Evolutionary conservation across 768 basidiomycete species (phyloP), one percentile per base, ranked within the genome.

Genomic region (Tylopilus plumbeoviolaceoides): DNA sequence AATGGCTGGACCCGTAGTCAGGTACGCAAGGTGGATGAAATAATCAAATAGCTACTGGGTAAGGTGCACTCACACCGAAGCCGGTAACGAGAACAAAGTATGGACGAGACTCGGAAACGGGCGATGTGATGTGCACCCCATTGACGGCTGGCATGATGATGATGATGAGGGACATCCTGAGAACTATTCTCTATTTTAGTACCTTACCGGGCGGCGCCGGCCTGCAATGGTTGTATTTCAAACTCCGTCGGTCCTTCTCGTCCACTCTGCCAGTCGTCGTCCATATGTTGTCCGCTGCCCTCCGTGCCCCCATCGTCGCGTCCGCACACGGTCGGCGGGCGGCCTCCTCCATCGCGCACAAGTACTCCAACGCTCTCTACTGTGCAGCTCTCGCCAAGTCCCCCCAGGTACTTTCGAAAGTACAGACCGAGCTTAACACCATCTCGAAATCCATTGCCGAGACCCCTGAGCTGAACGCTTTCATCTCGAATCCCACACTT

Each of bases 401-500:
- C 4, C 85, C 91, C 23, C 81, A 84, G 67, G 80, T 82, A 44
- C 87, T 98, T 72, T 84, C 71, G 72, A 85, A 88, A 68, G 90
- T 98, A 63, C 89, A 94, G 71, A 66, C 83, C 44, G 97, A 98
- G 68, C 83, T 98, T 59, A 74, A 72, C 62, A 72, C 73, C 59
- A 81, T 98, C 69, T 76, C 84, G 59, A 78, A 78, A 66, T 76
- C 85, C 68, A 80, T 98, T 70, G 77, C 81, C 65, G 73, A 78
- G 35, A 77, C 80, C 53, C 77, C 85, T 51, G 83, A 85, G 60
- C 70, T 93, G 61, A 73, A 72, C 53, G 69, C 81, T 4, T 91
- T 95, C 73, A 77, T 99, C 66, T 71, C 73, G 60, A 98, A 99
- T 78, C 97, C 97, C 42, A 95, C 95, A 10, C 81, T 99, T 18